Evolutionary conservation across 768 basidiomycete species (phyloP), one percentile per base, ranked within the genome.

Genomic region (Trametes gibbosa): DNA sequence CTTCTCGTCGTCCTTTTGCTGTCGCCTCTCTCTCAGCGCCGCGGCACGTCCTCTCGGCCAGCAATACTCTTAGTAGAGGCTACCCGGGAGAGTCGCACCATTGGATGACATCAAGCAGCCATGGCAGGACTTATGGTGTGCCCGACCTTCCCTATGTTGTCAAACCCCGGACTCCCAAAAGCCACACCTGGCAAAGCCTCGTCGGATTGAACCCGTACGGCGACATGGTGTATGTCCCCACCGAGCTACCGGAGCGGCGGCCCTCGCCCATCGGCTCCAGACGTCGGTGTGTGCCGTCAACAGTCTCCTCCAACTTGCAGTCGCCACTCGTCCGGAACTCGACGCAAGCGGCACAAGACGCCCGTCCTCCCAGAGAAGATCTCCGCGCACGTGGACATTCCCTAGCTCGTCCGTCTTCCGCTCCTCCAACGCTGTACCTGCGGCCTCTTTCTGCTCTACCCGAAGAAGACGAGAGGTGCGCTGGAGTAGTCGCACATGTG

Each of bases 191-290:
- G 42, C 24, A 34, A n/a, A 45, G 23, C 16, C 37, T 48, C 21
- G 25, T 29, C 23, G 34, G 54, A 14, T 25, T 56, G 3, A 10
- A 48, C 45, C 25, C 54, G 5, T 12, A 13, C 10, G 54, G 46
- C 8, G 54, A 48, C 46, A 46, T 27, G 3, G 46, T 56, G 1
- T 19, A 25, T 37, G 37, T 27, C 46, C 54, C 54, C 16, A 17
- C 16, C 5, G 54, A 48, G n/a, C 23, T 19, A 1, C 45, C 45
- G 17, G 35, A 27, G 25, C 34, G 54, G 2, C 23, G 35, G 24
- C 54, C 27, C 34, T 56, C 45, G 35, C 54, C 54, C 16, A 56
- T 56, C 23, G 54, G 54, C 14, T 46, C 46, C 3, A n/a, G n/a
- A n/a, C 35, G 45, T 14, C 46, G 45, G 10, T 10, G 29, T 5